Evolutionary conservation across 257 asterid species (phyloP), one percentile per base, ranked within the genome.

Genomic region (Jacaranda copaia): DNA sequence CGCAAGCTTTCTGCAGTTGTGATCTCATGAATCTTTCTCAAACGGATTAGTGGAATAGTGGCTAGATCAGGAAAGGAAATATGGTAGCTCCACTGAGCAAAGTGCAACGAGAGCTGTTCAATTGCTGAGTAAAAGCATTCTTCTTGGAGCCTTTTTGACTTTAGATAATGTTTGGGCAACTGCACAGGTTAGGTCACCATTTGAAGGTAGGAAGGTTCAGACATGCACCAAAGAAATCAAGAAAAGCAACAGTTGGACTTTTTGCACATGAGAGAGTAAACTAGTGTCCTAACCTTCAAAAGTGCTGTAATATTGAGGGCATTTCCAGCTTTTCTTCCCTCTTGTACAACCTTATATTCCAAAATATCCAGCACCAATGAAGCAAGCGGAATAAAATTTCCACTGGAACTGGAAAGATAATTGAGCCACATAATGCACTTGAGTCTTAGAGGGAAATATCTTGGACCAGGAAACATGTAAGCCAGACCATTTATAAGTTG

Each of bases 21-120:
- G 70, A 43, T 65, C 77, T 89, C 97, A 35, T 70, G 85, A 80
- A 90, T 86, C 86, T 84, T 93, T 63, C 86, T 84, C 82, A 96
- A 80, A 72, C 86, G 85, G 75, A 90, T 85, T 45, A 96, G 88
- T 36, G 99, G 97, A 79, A 89, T 84, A 68, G 91, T 84, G 78
- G 98, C 97, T 46, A 96, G 83, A 74, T 93, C 99, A 2, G 98
- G 97, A 80, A 91, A 96, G 55, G 98, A 90, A 68, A 96, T 90
- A 79, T 96, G 97, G 79, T 70, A 81, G 85, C 97, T 85, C 99
- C 99, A 96, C 71, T 90, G 97, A 70, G 91, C 72, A 80, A 93
- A 96, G 90, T 93, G 97, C 13, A 69, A 58, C 0, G 90, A 86
- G 8, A 96, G 95, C 85, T 87, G 93, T 79, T 92, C 93, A 77